Evolutionary conservation across 2,329 filamentous ascomycete species (phyloP).

Genomic region (Penicillium sp.): DNA sequence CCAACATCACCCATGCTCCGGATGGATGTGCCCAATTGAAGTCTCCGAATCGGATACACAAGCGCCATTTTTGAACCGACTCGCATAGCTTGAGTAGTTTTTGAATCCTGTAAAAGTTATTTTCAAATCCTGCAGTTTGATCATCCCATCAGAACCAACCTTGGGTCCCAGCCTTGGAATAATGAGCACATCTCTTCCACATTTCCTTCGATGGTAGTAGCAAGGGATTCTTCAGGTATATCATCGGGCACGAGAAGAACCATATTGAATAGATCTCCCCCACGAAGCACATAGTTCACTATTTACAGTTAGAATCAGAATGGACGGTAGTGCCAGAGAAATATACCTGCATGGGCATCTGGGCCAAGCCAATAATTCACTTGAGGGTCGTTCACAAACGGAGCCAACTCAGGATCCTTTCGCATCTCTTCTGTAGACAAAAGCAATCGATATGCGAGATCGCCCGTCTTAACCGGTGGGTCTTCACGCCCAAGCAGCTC

Average conservation of each 20-base stretch:
- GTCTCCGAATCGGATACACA: slow-evolving; percentile 58
- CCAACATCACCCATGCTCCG: slow-evolving; percentile 59
- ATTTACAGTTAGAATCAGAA: background rate
- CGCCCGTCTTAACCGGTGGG: slow-evolving; percentile 54
- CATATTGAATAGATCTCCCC: slow-evolving; percentile 48
- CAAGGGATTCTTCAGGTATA: slow-evolving; percentile 53
- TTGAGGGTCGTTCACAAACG: slow-evolving; percentile 48
- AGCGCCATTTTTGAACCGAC: slow-evolving; percentile 61
- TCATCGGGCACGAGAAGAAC: slow-evolving; percentile 66
- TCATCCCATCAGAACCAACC: slow-evolving; percentile 17
- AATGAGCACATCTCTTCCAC: slow-evolving; percentile 56
- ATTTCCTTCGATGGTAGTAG: slow-evolving; percentile 50
- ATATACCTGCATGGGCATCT: slow-evolving; percentile 45
- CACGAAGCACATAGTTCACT: slow-evolving; percentile 61
- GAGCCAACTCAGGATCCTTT: slow-evolving; percentile 47
- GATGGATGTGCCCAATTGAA: slow-evolving; percentile 59
- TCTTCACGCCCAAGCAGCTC: slow-evolving; percentile 46
- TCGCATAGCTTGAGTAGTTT: slow-evolving; percentile 60
- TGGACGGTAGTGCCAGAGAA: too few species aligned
- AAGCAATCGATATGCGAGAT: slow-evolving; percentile 57
- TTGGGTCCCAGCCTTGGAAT: slow-evolving; percentile 60
- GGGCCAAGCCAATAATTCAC: slow-evolving; percentile 59
- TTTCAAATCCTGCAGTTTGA: background rate
- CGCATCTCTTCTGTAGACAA: slow-evolving; percentile 51
- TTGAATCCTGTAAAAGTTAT: slow-evolving; percentile 36